These are phyloP conservation scores for Hypoxylon sp. DNA, from an alignment of 2,329 filamentous ascomycete genomes.

Conservation along the genomic window DNA sequence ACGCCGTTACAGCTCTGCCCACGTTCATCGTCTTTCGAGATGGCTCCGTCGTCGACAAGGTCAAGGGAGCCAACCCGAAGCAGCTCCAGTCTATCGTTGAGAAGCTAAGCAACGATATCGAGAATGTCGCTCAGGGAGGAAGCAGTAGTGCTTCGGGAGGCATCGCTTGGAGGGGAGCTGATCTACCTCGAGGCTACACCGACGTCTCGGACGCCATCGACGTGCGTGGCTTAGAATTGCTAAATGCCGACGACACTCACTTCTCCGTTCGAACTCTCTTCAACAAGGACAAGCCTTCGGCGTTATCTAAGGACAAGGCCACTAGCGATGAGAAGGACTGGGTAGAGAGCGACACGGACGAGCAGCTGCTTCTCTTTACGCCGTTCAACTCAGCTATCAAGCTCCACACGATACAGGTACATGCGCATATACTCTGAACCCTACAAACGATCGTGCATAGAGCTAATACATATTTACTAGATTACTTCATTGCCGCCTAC, in stretches of 20 bases:
- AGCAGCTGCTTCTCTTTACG: slow-evolving; percentile 93
- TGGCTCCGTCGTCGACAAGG: slow-evolving; percentile 73
- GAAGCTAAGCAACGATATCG: slow-evolving; percentile 76
- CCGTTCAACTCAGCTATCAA: slow-evolving; percentile 91
- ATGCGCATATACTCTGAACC: slow-evolving; percentile 32
- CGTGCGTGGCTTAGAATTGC: slow-evolving; percentile 80
- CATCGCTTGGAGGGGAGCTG: slow-evolving; percentile 77
- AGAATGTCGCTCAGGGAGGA: slow-evolving; percentile 63
- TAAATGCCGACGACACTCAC: slow-evolving; percentile 88
- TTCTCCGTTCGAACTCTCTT: slow-evolving; percentile 80
- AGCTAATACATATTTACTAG: slow-evolving; percentile 59
- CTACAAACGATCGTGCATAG: slow-evolving; percentile 11
- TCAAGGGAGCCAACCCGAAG: slow-evolving; percentile 79
- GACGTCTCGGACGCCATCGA: slow-evolving; percentile 90
- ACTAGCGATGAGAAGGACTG: slow-evolving; percentile 88
- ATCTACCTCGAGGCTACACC: slow-evolving; percentile 81
- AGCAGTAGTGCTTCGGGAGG: slow-evolving; percentile 59
- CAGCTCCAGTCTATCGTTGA: slow-evolving; percentile 78
- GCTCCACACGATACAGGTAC: slow-evolving; percentile 82
- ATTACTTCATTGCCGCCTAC: slow-evolving; percentile 82
- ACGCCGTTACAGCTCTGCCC: slow-evolving; percentile 81
- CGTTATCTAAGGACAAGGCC: slow-evolving; percentile 90
- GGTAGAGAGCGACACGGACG: slow-evolving; percentile 96
- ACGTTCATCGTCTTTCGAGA: slow-evolving; percentile 92
- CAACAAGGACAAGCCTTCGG: slow-evolving; percentile 69